These are phyloP conservation scores for Pichia sp. DNA, from an alignment of 1,139 yeast genomes.

Conservation along the genomic window DNA sequence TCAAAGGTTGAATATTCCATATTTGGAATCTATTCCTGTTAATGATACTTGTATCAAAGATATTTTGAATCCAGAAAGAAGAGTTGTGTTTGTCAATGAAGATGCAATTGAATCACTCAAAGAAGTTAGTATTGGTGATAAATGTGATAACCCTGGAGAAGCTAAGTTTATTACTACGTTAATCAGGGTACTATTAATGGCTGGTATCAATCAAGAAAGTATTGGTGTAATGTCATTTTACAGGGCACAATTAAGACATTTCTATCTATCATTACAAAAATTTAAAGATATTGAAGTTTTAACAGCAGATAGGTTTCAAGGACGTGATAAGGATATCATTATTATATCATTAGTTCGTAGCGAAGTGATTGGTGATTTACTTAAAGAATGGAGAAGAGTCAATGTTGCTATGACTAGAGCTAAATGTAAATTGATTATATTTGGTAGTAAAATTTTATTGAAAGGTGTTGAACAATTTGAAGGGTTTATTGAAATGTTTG, in stretches of 20 bases:
- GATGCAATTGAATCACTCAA: slow-evolving; percentile 55
- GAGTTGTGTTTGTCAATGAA: slow-evolving; percentile 77
- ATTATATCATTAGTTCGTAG: slow-evolving; percentile 56
- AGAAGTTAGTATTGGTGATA: slow-evolving; percentile 62
- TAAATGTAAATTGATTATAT: slow-evolving; percentile 71
- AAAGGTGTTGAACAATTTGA: slow-evolving; percentile 53
- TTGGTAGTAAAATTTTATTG: slow-evolving; percentile 76
- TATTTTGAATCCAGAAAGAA: slow-evolving; percentile 46
- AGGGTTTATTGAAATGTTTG: slow-evolving; percentile 61
- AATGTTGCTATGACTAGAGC: slow-evolving; percentile 96
- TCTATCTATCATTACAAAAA: slow-evolving; percentile 45
- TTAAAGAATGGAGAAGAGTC: slow-evolving; percentile 87
- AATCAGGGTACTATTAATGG: slow-evolving; percentile 52
- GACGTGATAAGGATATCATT: slow-evolving; percentile 57
- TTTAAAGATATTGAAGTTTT: slow-evolving; percentile 61
- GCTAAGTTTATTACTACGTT: slow-evolving; percentile 62
- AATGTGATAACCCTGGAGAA: slow-evolving; percentile 70
- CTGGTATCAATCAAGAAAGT: slow-evolving; percentile 59
- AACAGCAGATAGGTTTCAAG: slow-evolving; percentile 82
- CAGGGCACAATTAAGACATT: slow-evolving; percentile 68
- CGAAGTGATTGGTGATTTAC: slow-evolving; percentile 68
- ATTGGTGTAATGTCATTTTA: slow-evolving; percentile 92
- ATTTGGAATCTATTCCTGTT: slow-evolving; percentile 30
- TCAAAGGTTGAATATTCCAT: slow-evolving; percentile 50
- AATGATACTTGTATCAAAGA: slow-evolving; percentile 42